Evolutionary conservation across 2,329 filamentous ascomycete species (phyloP).

Genomic region (Claviceps sp.): DNA sequence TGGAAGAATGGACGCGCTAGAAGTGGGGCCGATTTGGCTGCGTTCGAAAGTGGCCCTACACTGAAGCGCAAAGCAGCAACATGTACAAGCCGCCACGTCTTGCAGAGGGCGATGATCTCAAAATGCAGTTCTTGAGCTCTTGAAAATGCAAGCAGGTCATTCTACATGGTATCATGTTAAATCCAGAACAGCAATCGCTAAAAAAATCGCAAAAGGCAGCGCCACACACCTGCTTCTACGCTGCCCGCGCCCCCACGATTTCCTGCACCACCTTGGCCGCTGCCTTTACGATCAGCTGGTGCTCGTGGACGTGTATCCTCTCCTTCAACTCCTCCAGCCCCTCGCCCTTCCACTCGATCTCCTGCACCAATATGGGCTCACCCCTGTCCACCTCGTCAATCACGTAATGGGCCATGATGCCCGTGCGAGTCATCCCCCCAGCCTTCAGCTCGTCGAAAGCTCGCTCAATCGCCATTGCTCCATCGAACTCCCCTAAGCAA

Average conservation of each 20-base stretch:
- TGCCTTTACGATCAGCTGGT: conserved; percentile 66
- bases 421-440: conserved; percentile 55
- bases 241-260: conserved; percentile 12
- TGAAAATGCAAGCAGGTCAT: too few relatives aligned
- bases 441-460: conserved; percentile 60
- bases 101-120: too few relatives aligned
- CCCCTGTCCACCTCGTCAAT: conserved; percentile 70
- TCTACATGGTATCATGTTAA: background rate
- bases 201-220: background rate
- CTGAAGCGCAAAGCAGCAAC: too few relatives aligned
- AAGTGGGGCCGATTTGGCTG: too few relatives aligned
- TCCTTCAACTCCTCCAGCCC: conserved; percentile 52
- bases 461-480: conserved; percentile 62
- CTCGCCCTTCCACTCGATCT: conserved; percentile 49
- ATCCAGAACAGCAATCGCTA: background rate
- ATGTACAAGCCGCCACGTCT: too few relatives aligned
- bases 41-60: too few relatives aligned
- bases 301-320: conserved; percentile 65
- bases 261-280: conserved; percentile 36
- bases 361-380: conserved; percentile 39
- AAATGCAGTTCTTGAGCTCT: too few relatives aligned
- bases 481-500: conserved; percentile 53
- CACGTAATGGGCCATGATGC: conserved; percentile 85
- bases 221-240: background rate
- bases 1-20: too few relatives aligned